A percentile compares a stretch with the other conserved stretches of the same genome.
phyloP scores from a whole-genome alignment of 1,284 basidiomycete species.

The Tylopilus orsonianus region DNA sequence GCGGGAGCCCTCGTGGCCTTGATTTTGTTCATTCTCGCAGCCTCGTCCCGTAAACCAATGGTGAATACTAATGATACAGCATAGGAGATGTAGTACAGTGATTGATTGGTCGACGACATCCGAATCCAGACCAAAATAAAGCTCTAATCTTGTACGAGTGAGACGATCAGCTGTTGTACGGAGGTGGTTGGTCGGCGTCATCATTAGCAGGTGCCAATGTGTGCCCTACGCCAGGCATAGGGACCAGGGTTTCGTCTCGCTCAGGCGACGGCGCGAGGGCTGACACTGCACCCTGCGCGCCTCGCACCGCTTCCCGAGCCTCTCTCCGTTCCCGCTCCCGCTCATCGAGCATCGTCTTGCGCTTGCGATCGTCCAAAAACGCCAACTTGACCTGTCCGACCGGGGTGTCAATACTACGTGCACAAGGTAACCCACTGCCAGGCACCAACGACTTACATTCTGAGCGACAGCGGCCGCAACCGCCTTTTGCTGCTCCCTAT shows the following conservation, averaged over 20 bases:
- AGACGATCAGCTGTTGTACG: conserved; percentile 22
- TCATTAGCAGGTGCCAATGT: conserved; percentile 15
- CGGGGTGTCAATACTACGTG: not conserved
- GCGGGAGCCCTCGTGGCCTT: too few relatives aligned
- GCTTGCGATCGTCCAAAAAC: conserved; percentile 71
- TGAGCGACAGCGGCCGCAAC: conserved; percentile 51
- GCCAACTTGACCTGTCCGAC: conserved; percentile 61
- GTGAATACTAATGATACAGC: not conserved
- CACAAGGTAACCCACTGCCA: too few relatives aligned
- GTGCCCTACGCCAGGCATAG: conserved; percentile 27
- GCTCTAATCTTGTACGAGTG: not conserved
- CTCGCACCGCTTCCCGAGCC: conserved; percentile 26
- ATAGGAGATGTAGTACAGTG: not conserved
- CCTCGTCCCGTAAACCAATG: not conserved
- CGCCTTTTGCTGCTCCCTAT: conserved; percentile 56
- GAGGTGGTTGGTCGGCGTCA: conserved; percentile 22
- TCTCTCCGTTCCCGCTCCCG: conserved; percentile 53
- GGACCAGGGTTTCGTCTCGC: not conserved
- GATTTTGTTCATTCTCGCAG: too few relatives aligned
- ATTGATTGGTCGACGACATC: not conserved
- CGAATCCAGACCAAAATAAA: not conserved
- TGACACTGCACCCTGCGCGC: not conserved
- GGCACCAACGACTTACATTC: conserved; percentile 40
- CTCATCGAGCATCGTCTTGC: conserved; percentile 51
- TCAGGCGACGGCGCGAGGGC: not conserved